Evolutionary conservation across 352 stramenopile species (phyloP).

Genomic region (Phytophthora hybrid): DNA sequence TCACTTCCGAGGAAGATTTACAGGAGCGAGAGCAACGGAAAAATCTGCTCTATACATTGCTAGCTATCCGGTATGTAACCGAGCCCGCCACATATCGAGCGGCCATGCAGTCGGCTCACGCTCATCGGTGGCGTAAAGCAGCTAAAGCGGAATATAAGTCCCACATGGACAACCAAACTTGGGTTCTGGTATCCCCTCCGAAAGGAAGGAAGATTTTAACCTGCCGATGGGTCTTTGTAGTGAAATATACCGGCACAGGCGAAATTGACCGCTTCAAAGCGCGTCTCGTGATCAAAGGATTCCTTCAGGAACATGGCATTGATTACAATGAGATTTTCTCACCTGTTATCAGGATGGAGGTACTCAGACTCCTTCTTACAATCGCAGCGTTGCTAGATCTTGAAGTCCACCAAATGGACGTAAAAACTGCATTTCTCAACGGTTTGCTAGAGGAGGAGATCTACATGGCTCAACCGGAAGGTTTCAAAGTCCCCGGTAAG

Average conservation of each 20-base stretch:
- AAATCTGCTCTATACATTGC: background rate
- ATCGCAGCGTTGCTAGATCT: constrained; percentile 17
- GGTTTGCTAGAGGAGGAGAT: constrained; percentile 29
- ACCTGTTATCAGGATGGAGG: constrained; percentile 11
- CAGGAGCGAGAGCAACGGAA: constrained; percentile 2
- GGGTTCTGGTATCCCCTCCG: constrained; percentile 2
- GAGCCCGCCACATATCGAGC: constrained; percentile 11
- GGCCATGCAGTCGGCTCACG: constrained; percentile 2
- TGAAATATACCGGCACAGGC: constrained; percentile 12
- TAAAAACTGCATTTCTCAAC: constrained; percentile 36
- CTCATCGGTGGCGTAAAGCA: constrained; percentile 2
- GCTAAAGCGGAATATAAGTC: constrained; percentile 13
- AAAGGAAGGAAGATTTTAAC: background rate
- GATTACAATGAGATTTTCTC: constrained; percentile 9
- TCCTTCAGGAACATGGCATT: background rate
- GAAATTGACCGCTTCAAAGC: constrained; percentile 16
- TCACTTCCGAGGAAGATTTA: constrained; percentile 11
- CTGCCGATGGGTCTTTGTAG: constrained; percentile 12
- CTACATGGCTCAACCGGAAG: constrained; percentile 31
- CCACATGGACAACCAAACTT: constrained; percentile 9
- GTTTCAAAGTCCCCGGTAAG: constrained; percentile 14
- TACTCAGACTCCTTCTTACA: constrained; percentile 9
- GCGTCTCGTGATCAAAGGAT: background rate
- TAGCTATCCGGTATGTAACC: constrained; percentile 14
- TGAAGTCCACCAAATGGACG: constrained; percentile 36